Percentiles rank a stretch among this genome's conserved stretches.
These are phyloP conservation scores for Aethionema arabicum DNA, from an alignment of 345 rosid species.

Conservation along the genomic window DNA sequence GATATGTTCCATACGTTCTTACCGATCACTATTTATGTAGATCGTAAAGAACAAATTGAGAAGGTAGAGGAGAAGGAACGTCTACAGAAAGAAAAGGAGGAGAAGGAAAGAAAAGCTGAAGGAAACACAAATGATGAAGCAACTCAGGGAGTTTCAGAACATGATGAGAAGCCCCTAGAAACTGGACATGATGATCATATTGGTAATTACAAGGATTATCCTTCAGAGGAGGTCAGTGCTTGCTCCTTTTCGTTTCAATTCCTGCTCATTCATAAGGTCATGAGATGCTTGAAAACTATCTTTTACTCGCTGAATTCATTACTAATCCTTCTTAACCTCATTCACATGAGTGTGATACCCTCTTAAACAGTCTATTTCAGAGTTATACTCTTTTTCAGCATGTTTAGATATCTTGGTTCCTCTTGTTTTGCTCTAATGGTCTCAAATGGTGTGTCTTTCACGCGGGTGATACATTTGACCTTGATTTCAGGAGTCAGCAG, in stretches of 20 bases:
- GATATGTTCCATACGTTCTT: slow-evolving; percentile 17
- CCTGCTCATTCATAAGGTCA: slow-evolving; percentile 2
- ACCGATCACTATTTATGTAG: slow-evolving; percentile 42
- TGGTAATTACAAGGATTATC: slow-evolving; percentile 53
- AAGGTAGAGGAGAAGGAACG: slow-evolving; percentile 78
- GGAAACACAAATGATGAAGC: slow-evolving; percentile 33
- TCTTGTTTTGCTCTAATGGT: slow-evolving; percentile 18
- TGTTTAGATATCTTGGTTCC: neutral
- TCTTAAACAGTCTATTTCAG: neutral
- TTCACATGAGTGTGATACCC: slow-evolving; percentile 4
- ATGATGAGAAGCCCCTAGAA: slow-evolving; percentile 36
- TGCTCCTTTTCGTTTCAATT: neutral
- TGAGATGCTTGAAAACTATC: slow-evolving; percentile 8
- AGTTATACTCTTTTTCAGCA: neutral
- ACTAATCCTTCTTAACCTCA: slow-evolving; percentile 1
- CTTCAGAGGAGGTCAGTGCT: slow-evolving; percentile 58
- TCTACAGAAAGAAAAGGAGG: slow-evolving; percentile 73
- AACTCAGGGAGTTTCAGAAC: slow-evolving; percentile 19
- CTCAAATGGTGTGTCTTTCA: neutral
- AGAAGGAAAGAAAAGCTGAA: slow-evolving; percentile 48
- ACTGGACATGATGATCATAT: slow-evolving; percentile 41
- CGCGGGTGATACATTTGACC: slow-evolving; percentile 31
- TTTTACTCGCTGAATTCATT: neutral
- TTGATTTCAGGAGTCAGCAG: slow-evolving; percentile 34
- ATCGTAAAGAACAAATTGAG: slow-evolving; percentile 81